phyloP scores from a whole-genome alignment of 2,329 filamentous ascomycete species.

The Fusarium proliferatum region DNA sequence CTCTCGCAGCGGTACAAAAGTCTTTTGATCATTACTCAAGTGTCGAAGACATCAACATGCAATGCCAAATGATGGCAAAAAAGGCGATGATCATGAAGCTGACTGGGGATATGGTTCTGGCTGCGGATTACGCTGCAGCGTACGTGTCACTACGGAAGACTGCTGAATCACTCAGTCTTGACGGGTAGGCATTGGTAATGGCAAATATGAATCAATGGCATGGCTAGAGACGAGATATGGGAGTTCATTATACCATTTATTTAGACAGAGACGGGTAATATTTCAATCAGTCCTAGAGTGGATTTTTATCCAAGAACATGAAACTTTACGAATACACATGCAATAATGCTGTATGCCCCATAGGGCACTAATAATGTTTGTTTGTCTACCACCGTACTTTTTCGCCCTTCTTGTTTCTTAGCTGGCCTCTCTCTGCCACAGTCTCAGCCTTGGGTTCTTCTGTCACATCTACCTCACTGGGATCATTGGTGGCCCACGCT shows the following conservation, averaged over 20 bases:
- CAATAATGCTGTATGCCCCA: neutral
- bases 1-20: conserved; percentile 69
- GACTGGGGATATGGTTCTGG: conserved; percentile 70
- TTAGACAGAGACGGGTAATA: conserved; percentile 25
- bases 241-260: conserved; percentile 23
- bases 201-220: neutral
- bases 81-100: conserved; percentile 81
- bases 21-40: conserved; percentile 73
- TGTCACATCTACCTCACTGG: conserved; percentile 42
- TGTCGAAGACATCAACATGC: conserved; percentile 72
- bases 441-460: conserved; percentile 29
- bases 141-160: conserved; percentile 68
- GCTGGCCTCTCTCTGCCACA: conserved; percentile 40
- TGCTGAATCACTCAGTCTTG: conserved; percentile 47
- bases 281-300: neutral
- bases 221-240: neutral
- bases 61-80: conserved; percentile 84
- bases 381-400: conserved; percentile 51
- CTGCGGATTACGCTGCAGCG: conserved; percentile 74
- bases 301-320: conserved; percentile 1
- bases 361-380: neutral
- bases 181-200: conserved; percentile 17
- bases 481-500: conserved; percentile 87
- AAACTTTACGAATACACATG: conserved; percentile 14
- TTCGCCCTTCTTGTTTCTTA: conserved; percentile 54